These are phyloP conservation scores for Yamadazyma paraphyllophila DNA, from an alignment of 805 yeast genomes.

Conservation along the genomic window DNA sequence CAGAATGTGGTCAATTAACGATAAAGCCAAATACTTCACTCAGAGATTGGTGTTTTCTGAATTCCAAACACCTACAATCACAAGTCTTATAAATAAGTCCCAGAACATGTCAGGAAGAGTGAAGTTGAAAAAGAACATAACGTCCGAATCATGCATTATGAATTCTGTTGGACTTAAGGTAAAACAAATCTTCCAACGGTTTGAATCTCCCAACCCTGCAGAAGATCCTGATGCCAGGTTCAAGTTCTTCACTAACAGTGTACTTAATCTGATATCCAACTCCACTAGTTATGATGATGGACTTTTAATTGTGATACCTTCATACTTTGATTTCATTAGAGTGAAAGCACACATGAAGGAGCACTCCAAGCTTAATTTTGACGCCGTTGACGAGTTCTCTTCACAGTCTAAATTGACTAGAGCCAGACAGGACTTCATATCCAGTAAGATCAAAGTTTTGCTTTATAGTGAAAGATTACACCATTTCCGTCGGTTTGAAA, in stretches of 20 bases:
- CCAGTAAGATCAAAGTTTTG: constrained; percentile 61
- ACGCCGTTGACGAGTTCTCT: constrained; percentile 81
- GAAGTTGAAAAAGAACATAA: constrained; percentile 49
- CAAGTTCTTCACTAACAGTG: constrained; percentile 70
- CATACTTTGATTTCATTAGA: constrained; percentile 81
- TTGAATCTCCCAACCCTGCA: constrained; percentile 52
- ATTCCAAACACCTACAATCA: constrained; percentile 77
- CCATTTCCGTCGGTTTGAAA: constrained; percentile 81
- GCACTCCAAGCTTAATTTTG: constrained; percentile 58
- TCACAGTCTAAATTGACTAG: constrained; percentile 67
- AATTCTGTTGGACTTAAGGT: constrained; percentile 64
- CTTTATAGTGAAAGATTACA: constrained; percentile 94
- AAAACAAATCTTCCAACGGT: constrained; percentile 69
- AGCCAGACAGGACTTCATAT: constrained; percentile 66
- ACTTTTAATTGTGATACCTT: constrained; percentile 75
- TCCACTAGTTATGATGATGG: constrained; percentile 68
- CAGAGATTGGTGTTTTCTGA: constrained; percentile 80
- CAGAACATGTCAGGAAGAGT: constrained; percentile 59
- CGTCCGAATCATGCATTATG: constrained; percentile 53
- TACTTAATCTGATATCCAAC: constrained; percentile 69
- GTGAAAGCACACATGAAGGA: constrained; percentile 66
- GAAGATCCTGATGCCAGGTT: constrained; percentile 82
- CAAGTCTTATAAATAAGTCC: constrained; percentile 53
- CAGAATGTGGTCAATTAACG: constrained; percentile 89
- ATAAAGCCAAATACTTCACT: constrained; percentile 66